phyloP scores from a whole-genome alignment of 208 protist genomes.

The Leishmania guyanensis region DNA sequence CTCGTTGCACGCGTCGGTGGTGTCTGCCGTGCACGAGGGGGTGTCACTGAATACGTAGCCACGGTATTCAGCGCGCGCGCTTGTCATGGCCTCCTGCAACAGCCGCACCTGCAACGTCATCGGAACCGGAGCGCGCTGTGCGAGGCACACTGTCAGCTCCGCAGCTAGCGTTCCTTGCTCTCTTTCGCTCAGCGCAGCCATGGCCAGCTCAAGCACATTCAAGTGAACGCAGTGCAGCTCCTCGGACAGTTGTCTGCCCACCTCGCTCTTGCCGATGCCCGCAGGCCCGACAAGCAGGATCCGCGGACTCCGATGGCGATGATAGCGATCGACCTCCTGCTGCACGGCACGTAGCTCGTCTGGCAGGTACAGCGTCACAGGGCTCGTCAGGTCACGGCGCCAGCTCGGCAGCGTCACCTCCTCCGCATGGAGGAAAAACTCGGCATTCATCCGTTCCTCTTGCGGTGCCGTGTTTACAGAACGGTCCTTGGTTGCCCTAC shows the following conservation, averaged over 20 bases:
- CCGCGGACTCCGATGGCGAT: conserved; percentile 37
- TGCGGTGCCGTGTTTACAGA: not conserved
- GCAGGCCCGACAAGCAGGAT: conserved; percentile 61
- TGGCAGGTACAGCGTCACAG: conserved; percentile 59
- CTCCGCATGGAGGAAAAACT: conserved; percentile 45
- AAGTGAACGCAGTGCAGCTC: conserved; percentile 70
- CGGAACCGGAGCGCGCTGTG: conserved; percentile 36
- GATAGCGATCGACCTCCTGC: conserved; percentile 43
- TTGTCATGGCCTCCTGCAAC: conserved; percentile 43
- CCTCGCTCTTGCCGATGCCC: conserved; percentile 57
- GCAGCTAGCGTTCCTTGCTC: conserved; percentile 26
- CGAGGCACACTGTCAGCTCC: conserved; percentile 38
- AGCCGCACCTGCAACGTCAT: conserved; percentile 57
- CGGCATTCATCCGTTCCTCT: not conserved
- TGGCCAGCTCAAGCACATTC: conserved; percentile 63
- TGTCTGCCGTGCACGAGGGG: conserved; percentile 21
- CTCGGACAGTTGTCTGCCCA: conserved; percentile 49
- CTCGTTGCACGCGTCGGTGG: conserved; percentile 34
- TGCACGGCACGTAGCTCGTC: conserved; percentile 63
- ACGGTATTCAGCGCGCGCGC: conserved; percentile 40
- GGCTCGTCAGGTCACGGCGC: conserved; percentile 45
- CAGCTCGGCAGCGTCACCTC: conserved; percentile 23
- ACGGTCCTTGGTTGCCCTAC: not conserved
- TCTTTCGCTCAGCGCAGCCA: conserved; percentile 9
- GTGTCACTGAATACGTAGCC: conserved; percentile 89